Evolutionary conservation across 345 rosid genomes (phyloP).

Genomic region (Boechera stricta): DNA sequence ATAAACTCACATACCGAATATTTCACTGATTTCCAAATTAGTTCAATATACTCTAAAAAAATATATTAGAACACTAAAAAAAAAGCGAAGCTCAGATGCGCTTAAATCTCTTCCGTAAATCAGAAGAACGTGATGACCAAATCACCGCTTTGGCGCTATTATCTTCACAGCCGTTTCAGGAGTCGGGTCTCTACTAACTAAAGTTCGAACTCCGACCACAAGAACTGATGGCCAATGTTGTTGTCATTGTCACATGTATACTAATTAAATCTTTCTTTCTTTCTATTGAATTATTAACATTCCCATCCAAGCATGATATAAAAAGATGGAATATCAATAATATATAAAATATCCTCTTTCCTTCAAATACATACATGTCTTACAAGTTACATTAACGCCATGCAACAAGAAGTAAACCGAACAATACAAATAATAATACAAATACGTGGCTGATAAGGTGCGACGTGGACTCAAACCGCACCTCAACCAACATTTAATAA

Average conservation of each 20-base stretch:
- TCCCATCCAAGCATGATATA: not conserved
- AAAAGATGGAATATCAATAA: not conserved
- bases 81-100: not conserved
- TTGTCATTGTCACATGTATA: no score
- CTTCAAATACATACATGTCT: slow-evolving; percentile 11
- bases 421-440: not conserved
- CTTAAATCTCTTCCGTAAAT: not conserved
- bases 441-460: slow-evolving; percentile 4
- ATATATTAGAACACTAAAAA: not conserved
- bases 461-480: slow-evolving; percentile 32
- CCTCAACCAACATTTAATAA: slow-evolving; percentile 16
- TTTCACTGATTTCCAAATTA: no score
- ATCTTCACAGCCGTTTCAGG: no score
- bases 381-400: slow-evolving; percentile 26
- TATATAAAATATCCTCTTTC: not conserved
- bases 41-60: no score
- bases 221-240: no score
- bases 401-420: slow-evolving; percentile 3
- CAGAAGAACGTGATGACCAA: not conserved
- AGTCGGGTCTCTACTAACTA: not conserved
- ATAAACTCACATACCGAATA: no score
- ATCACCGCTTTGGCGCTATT: no score
- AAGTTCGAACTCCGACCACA: not conserved
- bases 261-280: not conserved
- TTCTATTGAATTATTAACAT: not conserved